Percentiles rank a stretch among this genome's conserved stretches.
phyloP scores from a whole-genome alignment of 169 alveolate genomes.

The Plasmodium coatneyi region DNA sequence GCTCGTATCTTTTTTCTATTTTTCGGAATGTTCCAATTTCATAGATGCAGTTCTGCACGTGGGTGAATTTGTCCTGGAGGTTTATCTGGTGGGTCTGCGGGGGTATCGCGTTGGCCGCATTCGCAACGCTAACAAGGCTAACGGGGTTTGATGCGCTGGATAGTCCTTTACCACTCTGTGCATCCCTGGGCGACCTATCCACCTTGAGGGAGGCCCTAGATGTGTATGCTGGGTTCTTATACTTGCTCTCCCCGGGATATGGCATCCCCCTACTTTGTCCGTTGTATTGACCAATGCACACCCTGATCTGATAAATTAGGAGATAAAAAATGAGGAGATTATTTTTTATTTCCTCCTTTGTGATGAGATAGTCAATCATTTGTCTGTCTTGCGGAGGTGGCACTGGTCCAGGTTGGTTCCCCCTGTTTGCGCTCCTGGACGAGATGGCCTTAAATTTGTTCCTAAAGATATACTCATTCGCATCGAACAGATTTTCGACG shows the following conservation, averaged over 20 bases:
- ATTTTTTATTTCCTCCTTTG: slow-evolving; percentile 60
- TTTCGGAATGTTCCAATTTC: slow-evolving; percentile 20
- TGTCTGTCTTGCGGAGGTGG: slow-evolving; percentile 6
- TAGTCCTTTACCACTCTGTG: background rate
- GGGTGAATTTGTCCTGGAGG: background rate
- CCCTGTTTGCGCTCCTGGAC: background rate
- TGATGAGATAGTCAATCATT: slow-evolving; percentile 16
- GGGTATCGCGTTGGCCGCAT: background rate
- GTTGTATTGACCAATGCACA: background rate
- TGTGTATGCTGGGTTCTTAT: background rate
- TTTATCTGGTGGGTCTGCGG: background rate
- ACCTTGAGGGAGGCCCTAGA: background rate
- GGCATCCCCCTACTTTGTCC: background rate
- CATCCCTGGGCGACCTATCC: background rate
- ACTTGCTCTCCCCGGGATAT: background rate
- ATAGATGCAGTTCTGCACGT: slow-evolving; percentile 16
- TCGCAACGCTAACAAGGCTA: background rate
- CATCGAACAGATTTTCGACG: slow-evolving; percentile 2
- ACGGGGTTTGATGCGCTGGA: background rate
- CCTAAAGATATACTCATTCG: slow-evolving; percentile 39
- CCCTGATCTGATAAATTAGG: slow-evolving; percentile 16
- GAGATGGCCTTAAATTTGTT: slow-evolving; percentile 17
- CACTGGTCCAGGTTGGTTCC: background rate
- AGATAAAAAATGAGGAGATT: slow-evolving; percentile 36
- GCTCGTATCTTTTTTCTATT: slow-evolving; percentile 41